Base-by-base conservation (phyloP, 2,329 filamentous ascomycete species). In the Ophiocordyceps polyrhachis-furcata region DNA sequence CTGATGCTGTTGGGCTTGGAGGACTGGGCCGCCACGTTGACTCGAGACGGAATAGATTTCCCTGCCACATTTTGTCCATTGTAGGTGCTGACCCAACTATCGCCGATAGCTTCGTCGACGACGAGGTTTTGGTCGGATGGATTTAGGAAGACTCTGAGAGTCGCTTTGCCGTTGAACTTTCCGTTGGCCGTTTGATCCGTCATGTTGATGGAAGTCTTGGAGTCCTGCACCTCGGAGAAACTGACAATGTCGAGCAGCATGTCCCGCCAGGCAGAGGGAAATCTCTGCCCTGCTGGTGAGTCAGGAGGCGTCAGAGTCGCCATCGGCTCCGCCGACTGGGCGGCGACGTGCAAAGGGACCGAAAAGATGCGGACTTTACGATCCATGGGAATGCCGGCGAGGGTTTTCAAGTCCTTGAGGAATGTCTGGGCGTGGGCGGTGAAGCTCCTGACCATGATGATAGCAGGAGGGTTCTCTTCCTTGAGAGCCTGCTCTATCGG, bases 321-420 rank as follows among this genome's bases (percentile, higher is more conserved):
- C 7, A 49, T 49, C 28, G 59, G 65, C 19, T 55, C 65, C 55
- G 48, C 43, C 9, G 48, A 61, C 48, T 45, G 60, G 40, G 51
- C 50, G 14, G 55, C 53, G 12, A 23, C 38, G 19, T 17, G 9
- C 19, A 71, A 63, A 44, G 55, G 51, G 15, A 89, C 66, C 46
- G 75, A 71, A 79, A 83, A 93, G 3, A 93, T 65, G 38, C 83
- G 80, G 29, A 94, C 79, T 57, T 85, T 91, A 46, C 76, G 81
- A 13, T 71, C 67, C 42, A 77, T 55, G 11, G 84, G 74, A 43
- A 95, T 79, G 13, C 73, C 71, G 1, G 78, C 69, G 35, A 76
- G 68, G 17, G 66, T 63, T 62, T 96, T 96, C 17, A 80, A 73
- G 35, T 80, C 71, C 51, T 71, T 79, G 29, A 96, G 58, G 58